These are phyloP conservation scores for Prorocentrum cordatum DNA, from an alignment of 169 alveolate species.

Conservation along the genomic window DNA sequence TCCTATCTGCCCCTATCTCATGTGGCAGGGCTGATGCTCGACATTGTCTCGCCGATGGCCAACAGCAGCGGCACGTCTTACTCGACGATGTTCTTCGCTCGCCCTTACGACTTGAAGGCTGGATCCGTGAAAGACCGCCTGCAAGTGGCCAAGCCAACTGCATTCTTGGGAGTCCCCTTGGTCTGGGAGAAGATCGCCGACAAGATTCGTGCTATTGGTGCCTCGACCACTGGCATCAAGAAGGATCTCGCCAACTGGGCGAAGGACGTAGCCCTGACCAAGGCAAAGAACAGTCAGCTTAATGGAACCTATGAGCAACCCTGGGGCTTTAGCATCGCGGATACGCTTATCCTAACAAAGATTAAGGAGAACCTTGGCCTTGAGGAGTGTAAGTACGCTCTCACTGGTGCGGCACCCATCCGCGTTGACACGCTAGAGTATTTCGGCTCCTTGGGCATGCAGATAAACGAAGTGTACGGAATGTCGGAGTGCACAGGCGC, in stretches of 20 bases:
- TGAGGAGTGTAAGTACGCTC: too few relatives aligned
- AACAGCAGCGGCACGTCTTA: background rate
- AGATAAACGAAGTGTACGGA: conserved; percentile 37
- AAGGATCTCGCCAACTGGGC: background rate
- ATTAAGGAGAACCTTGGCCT: too few relatives aligned
- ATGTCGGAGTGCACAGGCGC: conserved; percentile 29
- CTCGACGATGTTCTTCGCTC: background rate
- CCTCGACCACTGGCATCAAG: too few relatives aligned
- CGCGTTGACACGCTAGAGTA: conserved; percentile 55
- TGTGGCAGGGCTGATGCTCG: conserved; percentile 45
- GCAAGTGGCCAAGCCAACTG: conserved; percentile 20
- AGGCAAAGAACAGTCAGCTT: background rate
- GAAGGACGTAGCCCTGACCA: background rate
- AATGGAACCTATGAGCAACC: background rate
- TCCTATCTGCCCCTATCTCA: conserved; percentile 61
- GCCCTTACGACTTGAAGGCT: conserved; percentile 8
- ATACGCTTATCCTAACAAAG: too few relatives aligned
- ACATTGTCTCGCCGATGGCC: conserved; percentile 15
- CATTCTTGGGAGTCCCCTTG: conserved; percentile 39
- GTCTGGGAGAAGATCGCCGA: conserved; percentile 60
- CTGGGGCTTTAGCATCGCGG: too few relatives aligned
- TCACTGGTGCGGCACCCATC: conserved; percentile 53
- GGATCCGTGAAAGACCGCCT: conserved; percentile 24
- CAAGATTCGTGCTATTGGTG: conserved; percentile 25
- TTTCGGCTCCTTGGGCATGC: conserved; percentile 9